Evolutionary conservation across 202 grass and related monocot genomes (phyloP), one percentile per base, ranked within the genome.

Genomic region (Hordeum pubiflorum): DNA sequence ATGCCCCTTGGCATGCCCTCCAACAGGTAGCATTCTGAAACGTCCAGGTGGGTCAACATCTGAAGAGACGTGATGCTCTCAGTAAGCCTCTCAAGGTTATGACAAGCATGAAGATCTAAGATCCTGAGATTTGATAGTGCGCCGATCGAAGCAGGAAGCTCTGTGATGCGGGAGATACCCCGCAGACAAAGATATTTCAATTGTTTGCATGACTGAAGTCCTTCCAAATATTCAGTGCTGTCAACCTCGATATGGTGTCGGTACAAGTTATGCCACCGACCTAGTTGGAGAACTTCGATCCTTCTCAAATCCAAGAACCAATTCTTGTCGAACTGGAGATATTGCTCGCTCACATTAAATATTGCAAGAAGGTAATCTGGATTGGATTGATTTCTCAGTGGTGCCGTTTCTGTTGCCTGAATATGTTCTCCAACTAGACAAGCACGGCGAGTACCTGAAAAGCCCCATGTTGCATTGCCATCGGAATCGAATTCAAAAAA

Each of bases 61-160:
- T 83, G 57, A 74, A 91, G 63, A 54, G 77, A 89, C 0, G 62
- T 83, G 62, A 94, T 81, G 22, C 61, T 77, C 6, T 15, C 10
- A 52, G 78, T 76, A 26, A 94, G 62, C 56, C 76, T 91, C 74
- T 91, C 92, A 64, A 94, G 85, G 80, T 94, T 94, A 78, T 94
- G 92, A 86, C 92, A 94, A 44, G 92, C 84, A 76, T 88, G 87
- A 72, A 94, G 77, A 65, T 94, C 92, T 37, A 94, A 73, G 36
- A 94, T 91, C 38, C 46, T 87, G 56, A 94, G 81, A 85, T 82
- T 87, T 72, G 83, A 76, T 74, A 82, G 65, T 22, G 74, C 38
- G 32, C 74, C 81, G 43, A 94, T 85, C 10, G 92, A 91, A 72
- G 70, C 37, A 73, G 92, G 89, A 87, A 94, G 89, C 50, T 78